Conservation (phyloP, 2,329 filamentous ascomycete genomes). For the Fusarium sp. region DNA sequence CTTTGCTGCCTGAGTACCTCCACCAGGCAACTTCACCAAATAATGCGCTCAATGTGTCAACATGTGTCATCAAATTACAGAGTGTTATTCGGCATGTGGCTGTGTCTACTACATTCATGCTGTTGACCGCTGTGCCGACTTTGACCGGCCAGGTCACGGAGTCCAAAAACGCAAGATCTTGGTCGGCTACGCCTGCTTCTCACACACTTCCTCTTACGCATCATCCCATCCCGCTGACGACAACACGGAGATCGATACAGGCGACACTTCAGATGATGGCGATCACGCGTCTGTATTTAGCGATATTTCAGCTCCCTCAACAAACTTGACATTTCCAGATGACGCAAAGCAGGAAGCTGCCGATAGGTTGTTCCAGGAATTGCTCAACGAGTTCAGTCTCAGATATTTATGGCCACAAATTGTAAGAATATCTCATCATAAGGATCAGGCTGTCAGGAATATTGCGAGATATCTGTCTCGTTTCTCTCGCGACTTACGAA, state of each 20-base stretch:
- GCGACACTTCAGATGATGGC: neutral
- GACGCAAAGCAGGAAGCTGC: neutral
- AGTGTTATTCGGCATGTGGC: neutral
- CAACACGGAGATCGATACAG: neutral
- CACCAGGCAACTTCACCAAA: neutral
- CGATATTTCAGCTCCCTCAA: neutral
- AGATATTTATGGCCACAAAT: conserved; percentile 9
- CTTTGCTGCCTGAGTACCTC: neutral
- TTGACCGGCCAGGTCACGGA: conserved; percentile 77
- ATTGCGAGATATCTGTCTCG: neutral
- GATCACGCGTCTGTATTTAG: neutral
- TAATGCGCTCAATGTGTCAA: neutral
- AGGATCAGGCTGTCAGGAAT: neutral
- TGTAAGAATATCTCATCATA: neutral
- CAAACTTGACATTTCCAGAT: neutral
- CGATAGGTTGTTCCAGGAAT: neutral
- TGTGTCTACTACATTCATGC: conserved; percentile 84
- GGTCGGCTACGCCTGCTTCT: conserved; percentile 80
- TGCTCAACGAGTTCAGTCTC: neutral
- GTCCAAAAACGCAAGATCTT: conserved; percentile 80
- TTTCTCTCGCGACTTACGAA: neutral
- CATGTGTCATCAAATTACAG: neutral
- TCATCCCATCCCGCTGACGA: neutral
- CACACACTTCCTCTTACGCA: conserved; percentile 26
- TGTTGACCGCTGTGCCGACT: conserved; percentile 81